phyloP scores from a whole-genome alignment of 75 land plant genomes.

The Azolla pinnata region DNA sequence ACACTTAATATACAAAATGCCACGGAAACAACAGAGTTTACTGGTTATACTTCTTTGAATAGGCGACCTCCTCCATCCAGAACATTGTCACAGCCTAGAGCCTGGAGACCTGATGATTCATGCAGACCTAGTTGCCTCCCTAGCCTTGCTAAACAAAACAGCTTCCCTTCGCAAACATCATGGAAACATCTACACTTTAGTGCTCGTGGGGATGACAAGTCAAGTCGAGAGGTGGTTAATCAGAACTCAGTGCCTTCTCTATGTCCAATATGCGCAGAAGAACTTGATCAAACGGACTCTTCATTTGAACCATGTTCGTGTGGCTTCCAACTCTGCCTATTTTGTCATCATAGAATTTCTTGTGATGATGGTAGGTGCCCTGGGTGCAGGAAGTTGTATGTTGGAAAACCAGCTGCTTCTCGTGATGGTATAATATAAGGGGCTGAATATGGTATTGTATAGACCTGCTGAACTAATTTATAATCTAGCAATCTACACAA shows the following conservation, averaged over 20 bases:
- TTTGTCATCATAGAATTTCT: constrained; percentile 83
- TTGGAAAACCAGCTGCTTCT: too few relatives aligned
- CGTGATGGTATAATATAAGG: too few relatives aligned
- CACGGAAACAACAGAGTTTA: not conserved
- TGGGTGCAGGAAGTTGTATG: constrained; percentile 72
- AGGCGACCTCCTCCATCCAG: not conserved
- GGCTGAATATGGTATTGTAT: too few relatives aligned
- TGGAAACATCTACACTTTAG: constrained; percentile 4
- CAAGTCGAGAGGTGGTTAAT: not conserved
- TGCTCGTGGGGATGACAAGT: not conserved
- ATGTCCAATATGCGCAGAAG: constrained; percentile 87
- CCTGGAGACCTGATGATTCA: constrained; percentile 90
- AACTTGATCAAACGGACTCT: constrained; percentile 71
- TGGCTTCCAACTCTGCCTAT: constrained; percentile 82
- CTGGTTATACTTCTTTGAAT: not conserved
- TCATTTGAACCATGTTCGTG: constrained; percentile 78
- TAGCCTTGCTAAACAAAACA: constrained; percentile 56
- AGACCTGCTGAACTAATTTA: too few relatives aligned
- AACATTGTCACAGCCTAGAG: constrained; percentile 22
- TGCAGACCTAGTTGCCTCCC: constrained; percentile 66
- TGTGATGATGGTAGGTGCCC: constrained; percentile 88
- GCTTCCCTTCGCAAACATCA: constrained; percentile 37
- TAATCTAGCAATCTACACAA: too few relatives aligned
- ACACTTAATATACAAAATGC: not conserved
- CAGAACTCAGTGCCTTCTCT: constrained; percentile 29